Conservation (phyloP, 2,329 filamentous ascomycete species). For the Colletotrichum sp. region DNA sequence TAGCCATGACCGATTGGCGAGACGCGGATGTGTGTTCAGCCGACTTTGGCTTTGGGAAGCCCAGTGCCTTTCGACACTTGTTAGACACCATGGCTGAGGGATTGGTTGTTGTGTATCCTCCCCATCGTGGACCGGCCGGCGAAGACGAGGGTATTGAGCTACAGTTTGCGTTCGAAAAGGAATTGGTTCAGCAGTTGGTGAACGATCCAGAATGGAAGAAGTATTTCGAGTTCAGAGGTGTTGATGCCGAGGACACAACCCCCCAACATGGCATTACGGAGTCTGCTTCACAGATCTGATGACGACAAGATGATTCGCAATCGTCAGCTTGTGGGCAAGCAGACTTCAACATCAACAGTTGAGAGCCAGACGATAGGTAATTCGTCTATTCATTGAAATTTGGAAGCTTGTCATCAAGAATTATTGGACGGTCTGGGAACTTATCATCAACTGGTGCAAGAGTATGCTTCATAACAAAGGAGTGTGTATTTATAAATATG, state of each 20-base stretch:
- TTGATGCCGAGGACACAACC: constrained; percentile 27
- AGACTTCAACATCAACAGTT: neutral
- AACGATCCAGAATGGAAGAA: constrained; percentile 37
- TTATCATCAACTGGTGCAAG: neutral
- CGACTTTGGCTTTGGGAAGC: constrained; percentile 42
- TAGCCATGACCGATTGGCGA: constrained; percentile 40
- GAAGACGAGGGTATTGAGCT: constrained; percentile 42
- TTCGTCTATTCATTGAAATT: neutral
- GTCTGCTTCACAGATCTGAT: neutral
- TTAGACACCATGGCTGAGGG: constrained; percentile 33
- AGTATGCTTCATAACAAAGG: neutral
- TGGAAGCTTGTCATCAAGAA: neutral
- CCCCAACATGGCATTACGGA: neutral
- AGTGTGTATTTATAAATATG: neutral
- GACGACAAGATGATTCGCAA: accelerated
- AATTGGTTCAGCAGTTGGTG: constrained; percentile 32
- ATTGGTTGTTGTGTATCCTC: constrained; percentile 35
- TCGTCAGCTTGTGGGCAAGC: neutral
- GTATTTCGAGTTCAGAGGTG: constrained; percentile 42
- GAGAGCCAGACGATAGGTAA: neutral
- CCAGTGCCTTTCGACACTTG: constrained; percentile 35
- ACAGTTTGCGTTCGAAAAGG: constrained; percentile 38
- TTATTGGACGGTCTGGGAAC: neutral
- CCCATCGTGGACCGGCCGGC: constrained; percentile 25
- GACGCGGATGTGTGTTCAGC: constrained; percentile 30